A percentile compares a stretch with the other conserved stretches of the same genome.
Evolutionary conservation across 306 rosid genomes (phyloP).

Genomic region (Dalbergia oliveri): DNA sequence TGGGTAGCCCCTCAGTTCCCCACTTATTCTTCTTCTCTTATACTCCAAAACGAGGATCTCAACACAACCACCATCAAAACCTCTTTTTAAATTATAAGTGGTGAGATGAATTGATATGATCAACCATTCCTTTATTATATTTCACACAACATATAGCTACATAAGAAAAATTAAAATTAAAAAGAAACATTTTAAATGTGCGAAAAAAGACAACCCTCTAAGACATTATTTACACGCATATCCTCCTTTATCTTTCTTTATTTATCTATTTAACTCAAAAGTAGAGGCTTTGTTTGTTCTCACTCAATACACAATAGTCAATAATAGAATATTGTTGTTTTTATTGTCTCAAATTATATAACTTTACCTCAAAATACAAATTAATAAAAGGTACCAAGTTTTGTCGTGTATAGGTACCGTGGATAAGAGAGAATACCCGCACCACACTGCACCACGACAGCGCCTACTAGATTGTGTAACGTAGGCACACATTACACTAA

Average conservation of each 20-base stretch:
- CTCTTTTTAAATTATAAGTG: conserved; percentile 9
- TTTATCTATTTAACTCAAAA: conserved; percentile 1
- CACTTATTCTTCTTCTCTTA: conserved; percentile 54
- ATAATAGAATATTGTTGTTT: conserved; percentile 6
- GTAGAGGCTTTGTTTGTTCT: conserved; percentile 19
- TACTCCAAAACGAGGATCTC: conserved; percentile 56
- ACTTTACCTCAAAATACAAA: conserved; percentile 1
- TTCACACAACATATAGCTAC: conserved; percentile 18
- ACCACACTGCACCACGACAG: conserved; percentile 36
- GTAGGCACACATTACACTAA: not conserved
- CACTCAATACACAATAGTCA: conserved; percentile 9
- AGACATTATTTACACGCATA: conserved; percentile 22
- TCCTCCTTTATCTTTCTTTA: not conserved
- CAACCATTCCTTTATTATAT: not conserved
- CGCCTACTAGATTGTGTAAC: conserved; percentile 36
- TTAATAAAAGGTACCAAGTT: not conserved
- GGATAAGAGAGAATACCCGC: conserved; percentile 30
- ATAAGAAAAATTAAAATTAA: not conserved
- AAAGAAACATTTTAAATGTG: conserved; percentile 15
- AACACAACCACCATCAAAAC: conserved; percentile 46
- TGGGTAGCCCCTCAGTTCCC: conserved; percentile 57
- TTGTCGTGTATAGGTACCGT: conserved; percentile 7
- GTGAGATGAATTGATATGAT: not conserved
- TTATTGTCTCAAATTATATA: conserved; percentile 18
- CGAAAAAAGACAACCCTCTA: conserved; percentile 19